phyloP scores from a whole-genome alignment of 2,329 filamentous ascomycete species.

The Pyrenochaeta sp. region DNA sequence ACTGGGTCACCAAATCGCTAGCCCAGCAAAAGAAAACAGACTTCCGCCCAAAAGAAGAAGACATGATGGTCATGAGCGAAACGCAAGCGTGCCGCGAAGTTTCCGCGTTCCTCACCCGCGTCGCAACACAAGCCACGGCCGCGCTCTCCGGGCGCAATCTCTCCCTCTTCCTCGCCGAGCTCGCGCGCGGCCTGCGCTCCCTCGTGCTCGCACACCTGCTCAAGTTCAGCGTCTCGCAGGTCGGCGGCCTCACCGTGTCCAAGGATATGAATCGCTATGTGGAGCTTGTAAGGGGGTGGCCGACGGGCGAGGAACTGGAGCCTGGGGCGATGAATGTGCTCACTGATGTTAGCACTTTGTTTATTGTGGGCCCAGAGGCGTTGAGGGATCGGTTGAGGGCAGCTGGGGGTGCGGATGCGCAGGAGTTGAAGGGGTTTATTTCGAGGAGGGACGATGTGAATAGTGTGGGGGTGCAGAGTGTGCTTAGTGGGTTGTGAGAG shows the following conservation, averaged over 20 bases:
- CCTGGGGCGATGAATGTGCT: slow-evolving; percentile 75
- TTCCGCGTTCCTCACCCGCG: slow-evolving; percentile 77
- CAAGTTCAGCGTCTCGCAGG: slow-evolving; percentile 90
- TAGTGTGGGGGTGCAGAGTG: slow-evolving; percentile 81
- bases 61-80: slow-evolving; percentile 54
- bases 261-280: slow-evolving; percentile 97
- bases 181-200: slow-evolving; percentile 78
- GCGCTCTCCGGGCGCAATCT: slow-evolving; percentile 86
- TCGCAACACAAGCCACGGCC: slow-evolving; percentile 67
- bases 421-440: slow-evolving; percentile 81
- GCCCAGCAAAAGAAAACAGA: slow-evolving; percentile 84
- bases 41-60: slow-evolving; percentile 83
- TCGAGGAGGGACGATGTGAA: slow-evolving; percentile 83
- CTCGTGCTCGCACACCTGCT: slow-evolving; percentile 93
- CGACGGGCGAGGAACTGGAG: slow-evolving; percentile 65
- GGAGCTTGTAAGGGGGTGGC: slow-evolving; percentile 83
- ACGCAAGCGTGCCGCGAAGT: slow-evolving; percentile 85
- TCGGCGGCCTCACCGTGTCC: slow-evolving; percentile 91
- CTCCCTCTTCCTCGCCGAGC: slow-evolving; percentile 80
- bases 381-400: slow-evolving; percentile 59
- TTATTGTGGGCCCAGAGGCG: slow-evolving; percentile 79
- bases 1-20: slow-evolving; percentile 77
- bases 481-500: slow-evolving; percentile 63
- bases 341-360: slow-evolving; percentile 91
- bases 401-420: slow-evolving; percentile 52